phyloP scores from a whole-genome alignment of 2,329 filamentous ascomycete genomes.

The Ophiosphaerella korrae region DNA sequence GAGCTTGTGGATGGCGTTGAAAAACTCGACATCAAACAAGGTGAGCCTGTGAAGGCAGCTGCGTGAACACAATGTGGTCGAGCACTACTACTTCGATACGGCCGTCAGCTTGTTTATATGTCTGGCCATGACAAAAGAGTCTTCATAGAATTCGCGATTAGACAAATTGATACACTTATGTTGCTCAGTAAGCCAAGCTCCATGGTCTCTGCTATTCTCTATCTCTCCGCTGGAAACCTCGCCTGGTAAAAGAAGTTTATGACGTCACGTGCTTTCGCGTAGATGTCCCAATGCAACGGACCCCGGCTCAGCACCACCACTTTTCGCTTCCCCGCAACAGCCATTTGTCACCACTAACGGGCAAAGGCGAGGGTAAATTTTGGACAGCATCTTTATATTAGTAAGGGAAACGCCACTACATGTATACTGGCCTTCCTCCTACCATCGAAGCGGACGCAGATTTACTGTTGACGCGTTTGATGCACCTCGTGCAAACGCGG shows the following conservation, averaged over 20 bases:
- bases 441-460: no score
- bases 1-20: conserved; percentile 26
- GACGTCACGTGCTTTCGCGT: conserved; percentile 9
- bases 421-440: no score
- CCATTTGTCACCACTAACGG: neutral
- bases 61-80: conserved; percentile 4
- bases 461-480: no score
- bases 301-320: neutral
- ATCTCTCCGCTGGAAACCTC: neutral
- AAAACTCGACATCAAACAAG: conserved; percentile 30
- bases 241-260: neutral
- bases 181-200: no score
- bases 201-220: no score
- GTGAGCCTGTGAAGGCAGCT: conserved; percentile 21
- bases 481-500: neutral
- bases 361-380: neutral
- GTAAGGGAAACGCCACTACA: no score
- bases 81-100: neutral
- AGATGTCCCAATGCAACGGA: no score
- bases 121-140: neutral
- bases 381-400: neutral
- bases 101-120: no score
- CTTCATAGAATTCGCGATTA: neutral
- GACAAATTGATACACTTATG: neutral
- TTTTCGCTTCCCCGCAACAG: neutral